A percentile compares a stretch with the other conserved stretches of the same genome.
phyloP scores from a whole-genome alignment of 2,329 filamentous ascomycete genomes.

The Xylaria sp. region DNA sequence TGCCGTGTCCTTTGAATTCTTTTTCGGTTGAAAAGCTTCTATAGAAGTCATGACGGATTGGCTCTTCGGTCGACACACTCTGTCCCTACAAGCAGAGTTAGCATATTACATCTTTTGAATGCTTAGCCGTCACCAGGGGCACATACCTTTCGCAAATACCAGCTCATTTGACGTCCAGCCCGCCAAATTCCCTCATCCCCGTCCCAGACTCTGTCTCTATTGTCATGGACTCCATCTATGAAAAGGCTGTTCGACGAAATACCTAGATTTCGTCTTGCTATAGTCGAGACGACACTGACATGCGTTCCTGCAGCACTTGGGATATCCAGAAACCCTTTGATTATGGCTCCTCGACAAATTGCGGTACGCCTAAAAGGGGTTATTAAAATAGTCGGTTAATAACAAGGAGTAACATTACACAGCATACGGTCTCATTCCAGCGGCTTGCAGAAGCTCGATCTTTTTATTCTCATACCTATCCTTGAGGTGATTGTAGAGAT shows the following conservation, averaged over 20 bases:
- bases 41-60: not conserved
- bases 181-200: not conserved
- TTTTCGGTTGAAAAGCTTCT: not conserved
- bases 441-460: conserved; percentile 1
- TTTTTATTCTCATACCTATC: not conserved
- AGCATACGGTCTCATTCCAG: conserved; percentile 14
- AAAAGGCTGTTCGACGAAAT: not conserved
- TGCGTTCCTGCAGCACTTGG: not conserved
- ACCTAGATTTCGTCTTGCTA: conserved; percentile 10
- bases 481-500: not conserved
- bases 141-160: not conserved
- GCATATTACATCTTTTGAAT: not conserved
- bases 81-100: not conserved
- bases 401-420: not conserved
- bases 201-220: not conserved
- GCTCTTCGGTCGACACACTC: conserved; percentile 1
- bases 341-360: conserved; percentile 19
- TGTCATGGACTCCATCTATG: not conserved
- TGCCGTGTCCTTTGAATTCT: not conserved
- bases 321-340: conserved; percentile 14
- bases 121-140: not conserved
- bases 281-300: conserved; percentile 12
- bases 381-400: not conserved
- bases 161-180: not conserved
- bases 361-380: conserved; percentile 9